phyloP scores from a whole-genome alignment of 257 asterid genomes.

The Fraxinus americana region DNA sequence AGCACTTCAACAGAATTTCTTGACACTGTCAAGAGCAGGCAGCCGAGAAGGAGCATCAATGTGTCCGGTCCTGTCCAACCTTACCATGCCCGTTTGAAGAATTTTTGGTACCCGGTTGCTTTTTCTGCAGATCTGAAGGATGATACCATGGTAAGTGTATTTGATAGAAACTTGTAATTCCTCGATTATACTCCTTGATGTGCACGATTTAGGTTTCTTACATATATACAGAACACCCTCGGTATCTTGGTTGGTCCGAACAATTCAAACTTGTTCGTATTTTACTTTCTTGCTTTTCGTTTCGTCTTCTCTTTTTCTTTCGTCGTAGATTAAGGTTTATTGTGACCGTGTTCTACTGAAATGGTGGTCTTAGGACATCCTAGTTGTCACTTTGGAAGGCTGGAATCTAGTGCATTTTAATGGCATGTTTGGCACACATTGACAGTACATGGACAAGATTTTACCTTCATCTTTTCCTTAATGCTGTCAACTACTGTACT shows the following conservation, averaged over 20 bases:
- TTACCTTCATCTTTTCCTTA: neutral
- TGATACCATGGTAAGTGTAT: constrained; percentile 75
- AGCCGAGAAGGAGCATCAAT: constrained; percentile 50
- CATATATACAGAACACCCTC: neutral
- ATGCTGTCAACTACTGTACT: neutral
- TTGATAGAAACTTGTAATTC: neutral
- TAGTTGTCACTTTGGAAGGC: neutral
- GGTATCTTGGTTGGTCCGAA: neutral
- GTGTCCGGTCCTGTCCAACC: constrained; percentile 92
- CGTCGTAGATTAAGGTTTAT: neutral
- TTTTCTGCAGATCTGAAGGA: constrained; percentile 83
- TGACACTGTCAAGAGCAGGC: constrained; percentile 37
- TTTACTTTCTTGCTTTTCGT: neutral
- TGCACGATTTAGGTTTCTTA: neutral
- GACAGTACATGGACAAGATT: neutral
- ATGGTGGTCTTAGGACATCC: neutral
- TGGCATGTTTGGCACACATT: neutral
- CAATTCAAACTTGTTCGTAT: neutral
- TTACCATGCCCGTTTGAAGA: constrained; percentile 61
- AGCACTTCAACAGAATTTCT: constrained; percentile 47
- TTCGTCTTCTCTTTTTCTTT: neutral
- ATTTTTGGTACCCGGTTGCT: constrained; percentile 97
- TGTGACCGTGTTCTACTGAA: neutral
- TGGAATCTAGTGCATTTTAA: neutral
- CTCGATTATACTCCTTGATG: neutral